Base-by-base conservation (phyloP, 345 rosid species). In the Hevea brasiliensis region DNA sequence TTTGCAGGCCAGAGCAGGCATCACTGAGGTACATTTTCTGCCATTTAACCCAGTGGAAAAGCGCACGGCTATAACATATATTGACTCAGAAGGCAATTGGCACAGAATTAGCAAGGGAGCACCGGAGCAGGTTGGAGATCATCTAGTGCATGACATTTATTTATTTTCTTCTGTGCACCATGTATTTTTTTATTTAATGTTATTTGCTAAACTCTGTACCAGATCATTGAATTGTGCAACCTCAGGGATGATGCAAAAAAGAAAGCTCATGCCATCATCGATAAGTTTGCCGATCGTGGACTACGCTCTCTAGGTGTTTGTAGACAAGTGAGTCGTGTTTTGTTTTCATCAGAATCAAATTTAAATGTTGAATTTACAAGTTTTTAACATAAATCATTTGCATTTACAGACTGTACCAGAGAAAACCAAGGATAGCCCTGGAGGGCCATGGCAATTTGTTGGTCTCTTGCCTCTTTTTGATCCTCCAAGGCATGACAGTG, bases 401-500 rank as follows among this genome's bases (percentile, higher is more conserved):
- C 24, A 17, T 65, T 44, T 76, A 41, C 83, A 89, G 97, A 66
- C 84, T 24, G 86, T 92, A 32, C 84, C 84, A 9, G 97, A 84
- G 61, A 87, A 87, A 79, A 84, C 55, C 68, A 90, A 85, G 81
- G 90, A 88, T 20, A 84, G 89, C 68, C 83, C 89, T n/a, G 93
- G 95, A 82, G 87, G 72, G 14, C 95, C 93, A 45, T 93, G 97
- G 97, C 81, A 91, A 79, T 93, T 93, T 80, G 86, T 91, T 65
- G 98, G 97, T 71, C 84, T 93, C 20, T 82, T 93, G 72, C 98
- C 98, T 72, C 93, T 93, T 60, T 93, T 93, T 73, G 98, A 93
- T 80, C 98, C 98, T 76, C 98, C 98, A 51, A 86, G 98, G 75
- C 98, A 93, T 77, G 98, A 93, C 72, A 93, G 97, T 86, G 98